Base-by-base conservation (phyloP, 306 rosid genomes). In the Glycine tomentella region DNA sequence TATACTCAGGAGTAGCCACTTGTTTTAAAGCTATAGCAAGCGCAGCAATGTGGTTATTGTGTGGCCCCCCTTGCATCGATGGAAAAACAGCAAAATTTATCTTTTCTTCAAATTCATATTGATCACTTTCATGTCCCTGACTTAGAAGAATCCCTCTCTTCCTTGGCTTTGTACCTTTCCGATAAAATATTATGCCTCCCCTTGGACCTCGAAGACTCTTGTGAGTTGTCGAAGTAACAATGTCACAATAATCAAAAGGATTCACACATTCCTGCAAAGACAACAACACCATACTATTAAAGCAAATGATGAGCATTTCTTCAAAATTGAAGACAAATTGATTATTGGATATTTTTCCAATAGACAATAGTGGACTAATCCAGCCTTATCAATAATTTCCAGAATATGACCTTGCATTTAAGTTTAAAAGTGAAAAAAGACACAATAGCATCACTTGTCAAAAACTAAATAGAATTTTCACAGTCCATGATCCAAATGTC, bases 171-270 rank as follows among this genome's bases (percentile, higher is more conserved):
- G 82, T 10, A 80, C 99, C 99, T 85, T 91, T 95, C 83, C 94
- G 87, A 58, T 81, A 95, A 80, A 95, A 95, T 59, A 95, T 95
- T 83, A 95, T 95, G 62, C 99, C 99, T 50, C 99, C 99, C 87
- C 99, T 95, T 4, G 99, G 99, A 77, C 99, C 99, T 59, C 99
- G 94, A 81, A 95, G 97, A 84, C 99, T 91, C 87, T 95, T 95
- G 87, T 95, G 99, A 73, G 99, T 95, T 44, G 99, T 95, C 36
- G 99, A 95, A 15, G 99, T 95, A 67, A 95, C 95, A 86, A 95
- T 80, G 84, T 95, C 99, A 88, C 99, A 95, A 85, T 87, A 89
- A 15, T 92, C 99, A 85, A 95, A 95, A 73, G 99, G 99, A 85
- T 90, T 95, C 10, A 77, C 83, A 85, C 93, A 95, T 83, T 90